Conservation (phyloP, 306 rosid genomes). For the Cotoneaster glaucophyllus region DNA sequence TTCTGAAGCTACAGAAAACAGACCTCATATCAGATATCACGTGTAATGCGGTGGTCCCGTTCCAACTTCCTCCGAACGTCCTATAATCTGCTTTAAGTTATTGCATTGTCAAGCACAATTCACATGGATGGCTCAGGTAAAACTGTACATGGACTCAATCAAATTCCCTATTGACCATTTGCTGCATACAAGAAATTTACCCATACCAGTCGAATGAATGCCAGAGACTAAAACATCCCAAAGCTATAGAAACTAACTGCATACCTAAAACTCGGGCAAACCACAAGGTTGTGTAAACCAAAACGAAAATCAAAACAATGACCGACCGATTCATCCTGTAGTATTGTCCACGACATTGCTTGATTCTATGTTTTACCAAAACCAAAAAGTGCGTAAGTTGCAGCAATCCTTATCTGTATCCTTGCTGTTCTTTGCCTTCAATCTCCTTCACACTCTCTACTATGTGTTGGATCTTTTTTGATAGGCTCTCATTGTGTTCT, state of each 20-base stretch:
- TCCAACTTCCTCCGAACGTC: neutral
- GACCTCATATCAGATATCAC: neutral
- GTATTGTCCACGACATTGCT: constrained; percentile 15
- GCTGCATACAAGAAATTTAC: constrained; percentile 4
- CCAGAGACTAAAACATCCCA: constrained; percentile 33
- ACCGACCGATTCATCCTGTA: constrained; percentile 15
- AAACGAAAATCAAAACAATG: constrained; percentile 19
- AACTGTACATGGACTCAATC: constrained; percentile 8
- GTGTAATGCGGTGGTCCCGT: neutral
- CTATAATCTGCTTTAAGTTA: neutral
- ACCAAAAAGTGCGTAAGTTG: constrained; percentile 10
- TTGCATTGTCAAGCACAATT: constrained; percentile 3
- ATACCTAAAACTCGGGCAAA: constrained; percentile 28
- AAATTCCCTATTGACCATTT: constrained; percentile 3
- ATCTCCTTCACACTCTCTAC: constrained; percentile 80
- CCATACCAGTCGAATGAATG: constrained; percentile 28
- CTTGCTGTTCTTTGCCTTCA: constrained; percentile 57
- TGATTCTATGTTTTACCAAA: constrained; percentile 13
- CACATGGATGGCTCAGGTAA: neutral
- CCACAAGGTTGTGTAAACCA: constrained; percentile 19
- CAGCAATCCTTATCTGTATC: constrained; percentile 39
- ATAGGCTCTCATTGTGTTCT: constrained; percentile 74
- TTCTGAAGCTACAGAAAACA: neutral
- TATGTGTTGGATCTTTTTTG: constrained; percentile 81
- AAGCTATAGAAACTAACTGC: constrained; percentile 25